phyloP scores from a whole-genome alignment of 352 stramenopile genomes.

The Thraustotheca clavata region DNA sequence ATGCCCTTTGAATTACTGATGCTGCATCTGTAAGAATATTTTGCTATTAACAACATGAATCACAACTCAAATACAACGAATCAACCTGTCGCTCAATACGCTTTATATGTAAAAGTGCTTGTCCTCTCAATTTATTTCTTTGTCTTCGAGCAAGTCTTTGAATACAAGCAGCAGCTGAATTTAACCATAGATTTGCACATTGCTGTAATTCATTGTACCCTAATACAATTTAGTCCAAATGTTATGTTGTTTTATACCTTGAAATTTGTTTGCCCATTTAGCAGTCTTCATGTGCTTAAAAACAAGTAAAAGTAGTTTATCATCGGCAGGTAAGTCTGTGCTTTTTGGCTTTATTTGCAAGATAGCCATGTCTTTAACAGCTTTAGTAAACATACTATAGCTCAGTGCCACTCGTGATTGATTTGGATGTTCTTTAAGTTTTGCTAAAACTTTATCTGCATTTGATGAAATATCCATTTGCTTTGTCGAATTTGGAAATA shows the following conservation, averaged over 20 bases:
- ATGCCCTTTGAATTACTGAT: conserved; percentile 1
- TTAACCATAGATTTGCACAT: conserved; percentile 4
- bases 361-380: conserved; percentile 13
- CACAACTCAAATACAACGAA: not conserved
- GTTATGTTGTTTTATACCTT: not conserved
- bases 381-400: not conserved
- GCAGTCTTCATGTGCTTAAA: not conserved
- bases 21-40: not conserved
- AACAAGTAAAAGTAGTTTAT: not conserved
- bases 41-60: not conserved
- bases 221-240: not conserved
- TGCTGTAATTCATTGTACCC: not conserved
- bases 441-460: conserved; percentile 4
- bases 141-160: not conserved
- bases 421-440: conserved; percentile 13
- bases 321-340: not conserved
- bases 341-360: conserved; percentile 19
- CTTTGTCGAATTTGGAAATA: not conserved
- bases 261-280: conserved; percentile 17
- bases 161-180: not conserved
- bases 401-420: conserved; percentile 10
- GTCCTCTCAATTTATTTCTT: not conserved
- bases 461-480: conserved; percentile 19
- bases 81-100: conserved; percentile 8
- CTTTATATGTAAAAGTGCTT: conserved; percentile 10